Conservation (phyloP, 495 filamentous ascomycete genomes). For the Podospora pseudocomata region DNA sequence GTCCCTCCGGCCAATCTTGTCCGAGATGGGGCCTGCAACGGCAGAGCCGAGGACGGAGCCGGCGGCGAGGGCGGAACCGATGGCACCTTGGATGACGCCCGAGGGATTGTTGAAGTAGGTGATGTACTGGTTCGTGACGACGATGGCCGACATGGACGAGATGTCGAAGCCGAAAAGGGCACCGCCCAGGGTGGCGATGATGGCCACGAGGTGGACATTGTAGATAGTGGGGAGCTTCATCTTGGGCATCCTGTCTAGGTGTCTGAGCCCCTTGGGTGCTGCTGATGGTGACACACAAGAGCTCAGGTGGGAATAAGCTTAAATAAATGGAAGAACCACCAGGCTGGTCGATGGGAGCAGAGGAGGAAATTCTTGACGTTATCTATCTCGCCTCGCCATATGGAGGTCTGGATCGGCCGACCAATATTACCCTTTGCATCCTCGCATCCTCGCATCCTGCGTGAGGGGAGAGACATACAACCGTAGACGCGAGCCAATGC, state of each 20-base stretch:
- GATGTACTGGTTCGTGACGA: constrained; percentile 65
- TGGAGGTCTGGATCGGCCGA: constrained; percentile 1
- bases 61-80: constrained; percentile 43
- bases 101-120: constrained; percentile 63
- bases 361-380: background rate
- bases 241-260: background rate
- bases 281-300: background rate
- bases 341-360: background rate
- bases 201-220: constrained; percentile 61
- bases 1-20: constrained; percentile 62
- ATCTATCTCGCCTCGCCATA: background rate
- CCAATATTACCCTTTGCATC: background rate
- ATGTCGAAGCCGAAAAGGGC: constrained; percentile 59
- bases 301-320: background rate
- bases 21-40: constrained; percentile 39
- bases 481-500: constrained; percentile 6
- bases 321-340: background rate
- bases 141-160: constrained; percentile 52
- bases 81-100: constrained; percentile 61
- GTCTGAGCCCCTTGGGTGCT: background rate
- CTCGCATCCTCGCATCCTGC: background rate
- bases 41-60: constrained; percentile 22
- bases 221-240: constrained; percentile 49
- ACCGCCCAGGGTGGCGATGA: constrained; percentile 59
- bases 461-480: background rate